Evolutionary conservation across 1,139 yeast genomes (phyloP), one percentile per base, ranked within the genome.

Genomic region (Saccharomyces hybrid): DNA sequence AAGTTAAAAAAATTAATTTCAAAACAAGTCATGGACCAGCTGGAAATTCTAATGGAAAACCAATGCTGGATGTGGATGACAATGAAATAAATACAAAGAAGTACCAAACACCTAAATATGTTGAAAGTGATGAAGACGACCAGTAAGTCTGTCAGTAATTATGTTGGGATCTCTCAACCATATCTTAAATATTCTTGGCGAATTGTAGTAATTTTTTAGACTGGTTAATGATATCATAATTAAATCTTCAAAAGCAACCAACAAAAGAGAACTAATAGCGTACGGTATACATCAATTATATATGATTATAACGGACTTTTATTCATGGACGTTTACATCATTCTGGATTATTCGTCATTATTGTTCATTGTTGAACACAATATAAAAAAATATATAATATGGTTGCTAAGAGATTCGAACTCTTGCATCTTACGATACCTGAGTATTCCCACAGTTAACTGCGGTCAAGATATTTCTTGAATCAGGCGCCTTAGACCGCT

Each of bases 401-500:
- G 52, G 52, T 50, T 50, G 52, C 52, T 50, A 50, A 48, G 47
- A 52, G 54, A 52, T 52, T 52, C 54, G 54, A 52, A 52, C 54
- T 52, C 54, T 52, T 52, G 54, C 54, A 52, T 52, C 54, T 52
- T 52, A 52, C 54, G 54, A 52, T 52, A 52, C 51, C 54, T 52
- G 54, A 52, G 54, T 52, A 48, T 44, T 52, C 54, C 54, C 44
- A 46, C 48, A 38, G 49, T 52, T 28, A 48, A 41, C 49, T 46
- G 41, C 34, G 32, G 54, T 48, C 42, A 34, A 34, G 42, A 34
- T 34, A 11, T 34, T 34, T 34, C 54, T 52, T 52, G 54, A 52
- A 52, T 52, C 54, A 52, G 54, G 54, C 54, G 54, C 54, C 54
- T 52, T 52, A 52, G 54, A 52, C 54, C 54, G 54, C 54, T 52